A percentile compares a stretch with the other conserved stretches of the same genome.
phyloP scores from a whole-genome alignment of 208 protist genomes.

The Trypanosoma scelopori region DNA sequence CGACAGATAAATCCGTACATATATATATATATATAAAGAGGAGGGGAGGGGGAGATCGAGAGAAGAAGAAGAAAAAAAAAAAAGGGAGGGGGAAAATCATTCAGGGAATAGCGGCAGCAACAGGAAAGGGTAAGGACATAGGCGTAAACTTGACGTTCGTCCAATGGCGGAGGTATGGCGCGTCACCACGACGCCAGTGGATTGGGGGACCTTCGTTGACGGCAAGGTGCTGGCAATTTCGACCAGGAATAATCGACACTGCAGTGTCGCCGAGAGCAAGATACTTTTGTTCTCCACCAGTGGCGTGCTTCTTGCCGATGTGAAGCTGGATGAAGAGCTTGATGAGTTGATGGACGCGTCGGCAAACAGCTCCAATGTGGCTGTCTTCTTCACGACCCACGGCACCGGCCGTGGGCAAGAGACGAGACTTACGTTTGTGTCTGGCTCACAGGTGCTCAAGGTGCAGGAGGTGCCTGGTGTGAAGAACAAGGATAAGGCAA shows the following conservation, averaged over 20 bases:
- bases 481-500: background rate
- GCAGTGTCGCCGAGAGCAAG: background rate
- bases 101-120: conserved; percentile 23
- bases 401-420: conserved; percentile 1
- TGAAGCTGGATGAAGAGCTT: conserved; percentile 26
- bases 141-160: background rate
- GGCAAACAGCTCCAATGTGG: conserved; percentile 16
- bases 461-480: conserved; percentile 7
- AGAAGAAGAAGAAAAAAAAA: too few relatives aligned
- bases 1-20: background rate
- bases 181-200: conserved; percentile 23
- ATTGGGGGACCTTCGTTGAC: conserved; percentile 24
- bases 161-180: conserved; percentile 27
- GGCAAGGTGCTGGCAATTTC: conserved; percentile 20
- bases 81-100: background rate
- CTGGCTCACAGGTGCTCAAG: conserved; percentile 14
- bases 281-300: conserved; percentile 53
- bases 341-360: conserved; percentile 5
- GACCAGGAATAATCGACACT: background rate
- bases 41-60: background rate
- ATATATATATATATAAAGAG: background rate
- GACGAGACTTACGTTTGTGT: conserved; percentile 8
- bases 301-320: conserved; percentile 46
- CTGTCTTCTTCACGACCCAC: conserved; percentile 10
- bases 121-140: conserved; percentile 15